Conservation (phyloP, 768 basidiomycete species). For the Trametes meyenii region DNA sequence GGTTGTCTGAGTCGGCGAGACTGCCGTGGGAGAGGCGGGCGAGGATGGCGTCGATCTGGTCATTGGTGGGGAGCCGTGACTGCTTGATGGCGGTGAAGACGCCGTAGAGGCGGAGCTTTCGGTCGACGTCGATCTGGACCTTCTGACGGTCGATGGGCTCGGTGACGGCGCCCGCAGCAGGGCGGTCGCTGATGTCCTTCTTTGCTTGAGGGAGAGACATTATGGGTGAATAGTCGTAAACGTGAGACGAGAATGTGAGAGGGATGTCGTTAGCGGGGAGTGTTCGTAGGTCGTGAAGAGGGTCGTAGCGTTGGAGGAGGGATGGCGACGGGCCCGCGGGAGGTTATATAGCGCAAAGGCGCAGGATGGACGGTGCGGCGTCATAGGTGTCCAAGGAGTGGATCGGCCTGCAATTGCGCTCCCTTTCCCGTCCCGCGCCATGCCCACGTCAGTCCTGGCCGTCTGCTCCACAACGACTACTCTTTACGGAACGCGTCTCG, state of each 20-base stretch:
- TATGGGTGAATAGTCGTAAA: slow-evolving; percentile 50
- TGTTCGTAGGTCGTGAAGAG: slow-evolving; percentile 7
- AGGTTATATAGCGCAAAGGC: slow-evolving; percentile 3
- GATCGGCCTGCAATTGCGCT: not conserved
- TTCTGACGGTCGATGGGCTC: slow-evolving; percentile 61
- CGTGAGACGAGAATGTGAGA: not conserved
- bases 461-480: not conserved
- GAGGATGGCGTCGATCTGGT: slow-evolving; percentile 76
- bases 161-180: slow-evolving; percentile 61
- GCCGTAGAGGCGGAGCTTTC: slow-evolving; percentile 83
- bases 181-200: slow-evolving; percentile 63
- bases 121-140: slow-evolving; percentile 75
- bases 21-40: slow-evolving; percentile 59
- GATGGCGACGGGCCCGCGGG: not conserved
- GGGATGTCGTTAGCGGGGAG: slow-evolving; percentile 2
- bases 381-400: slow-evolving; percentile 3
- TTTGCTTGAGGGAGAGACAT: slow-evolving; percentile 71
- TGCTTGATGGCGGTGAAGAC: slow-evolving; percentile 79
- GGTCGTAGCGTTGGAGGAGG: slow-evolving; percentile 15
- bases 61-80: slow-evolving; percentile 80
- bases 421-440: not conserved
- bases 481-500: not conserved
- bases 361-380: not conserved
- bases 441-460: slow-evolving; percentile 3
- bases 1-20: slow-evolving; percentile 55